phyloP scores from a whole-genome alignment of 495 filamentous ascomycete species.

The Chlorociboria aeruginascens region DNA sequence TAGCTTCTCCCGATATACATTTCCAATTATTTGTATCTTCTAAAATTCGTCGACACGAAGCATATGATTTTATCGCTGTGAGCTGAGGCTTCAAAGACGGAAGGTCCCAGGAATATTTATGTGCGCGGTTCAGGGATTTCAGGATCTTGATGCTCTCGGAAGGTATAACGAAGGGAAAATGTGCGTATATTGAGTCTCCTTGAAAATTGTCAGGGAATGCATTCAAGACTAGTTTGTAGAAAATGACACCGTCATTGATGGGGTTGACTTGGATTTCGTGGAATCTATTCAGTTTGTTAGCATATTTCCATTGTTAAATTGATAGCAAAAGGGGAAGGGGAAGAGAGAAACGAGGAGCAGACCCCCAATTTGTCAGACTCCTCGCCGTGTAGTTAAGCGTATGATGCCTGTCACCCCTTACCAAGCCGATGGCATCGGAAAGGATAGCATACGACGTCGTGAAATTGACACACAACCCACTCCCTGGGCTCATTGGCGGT shows the following conservation, averaged over 20 bases:
- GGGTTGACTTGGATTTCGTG: slow-evolving; percentile 62
- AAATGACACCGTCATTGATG: slow-evolving; percentile 69
- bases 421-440: slow-evolving; percentile 76
- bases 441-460: slow-evolving; percentile 76
- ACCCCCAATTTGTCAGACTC: slow-evolving; percentile 74
- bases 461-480: slow-evolving; percentile 70
- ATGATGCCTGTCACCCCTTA: slow-evolving; percentile 80
- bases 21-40: slow-evolving; percentile 50
- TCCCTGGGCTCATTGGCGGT: slow-evolving; percentile 57
- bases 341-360: neutral
- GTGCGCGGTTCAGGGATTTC: slow-evolving; percentile 54
- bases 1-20: slow-evolving; percentile 46
- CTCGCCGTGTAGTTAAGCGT: slow-evolving; percentile 62
- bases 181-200: slow-evolving; percentile 72
- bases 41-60: slow-evolving; percentile 50
- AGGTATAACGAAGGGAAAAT: slow-evolving; percentile 76
- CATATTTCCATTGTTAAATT: neutral
- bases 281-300: slow-evolving; percentile 24
- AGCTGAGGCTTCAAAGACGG: slow-evolving; percentile 41
- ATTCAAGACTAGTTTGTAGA: slow-evolving; percentile 71
- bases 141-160: slow-evolving; percentile 62
- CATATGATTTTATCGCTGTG: slow-evolving; percentile 46
- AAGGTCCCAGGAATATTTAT: slow-evolving; percentile 58
- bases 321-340: too few relatives aligned
- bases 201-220: slow-evolving; percentile 76